A percentile compares a stretch with the other conserved stretches of the same genome.
phyloP scores from a whole-genome alignment of 768 basidiomycete species.

The Coprinellus aureogranulatus region DNA sequence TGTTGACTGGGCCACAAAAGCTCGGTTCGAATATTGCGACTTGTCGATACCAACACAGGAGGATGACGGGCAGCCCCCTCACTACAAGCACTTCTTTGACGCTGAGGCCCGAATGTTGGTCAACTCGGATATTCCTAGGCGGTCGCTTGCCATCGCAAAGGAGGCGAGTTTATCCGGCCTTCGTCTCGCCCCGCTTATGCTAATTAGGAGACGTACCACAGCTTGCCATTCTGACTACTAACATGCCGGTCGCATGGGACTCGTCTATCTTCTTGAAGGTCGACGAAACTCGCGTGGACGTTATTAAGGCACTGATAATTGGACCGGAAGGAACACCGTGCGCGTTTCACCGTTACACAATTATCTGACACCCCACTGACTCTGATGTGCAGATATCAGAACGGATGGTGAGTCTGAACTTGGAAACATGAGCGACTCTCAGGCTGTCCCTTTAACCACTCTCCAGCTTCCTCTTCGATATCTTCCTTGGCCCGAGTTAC shows the following conservation, averaged over 20 bases:
- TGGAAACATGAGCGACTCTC: constrained; percentile 26
- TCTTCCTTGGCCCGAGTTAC: constrained; percentile 87
- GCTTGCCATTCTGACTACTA: constrained; percentile 92
- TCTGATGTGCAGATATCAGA: constrained; percentile 61
- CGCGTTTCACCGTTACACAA: constrained; percentile 28
- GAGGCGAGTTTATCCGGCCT: constrained; percentile 50
- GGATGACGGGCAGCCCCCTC: constrained; percentile 54
- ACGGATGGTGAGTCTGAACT: constrained; percentile 69
- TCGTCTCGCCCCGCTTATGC: too few relatives aligned
- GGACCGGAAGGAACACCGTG: constrained; percentile 94
- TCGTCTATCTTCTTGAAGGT: constrained; percentile 92
- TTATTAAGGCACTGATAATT: constrained; percentile 89
- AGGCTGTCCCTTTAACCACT: not conserved
- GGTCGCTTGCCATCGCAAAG: constrained; percentile 92
- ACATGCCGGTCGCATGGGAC: constrained; percentile 91
- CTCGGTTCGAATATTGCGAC: constrained; percentile 91
- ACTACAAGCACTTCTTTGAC: constrained; percentile 82
- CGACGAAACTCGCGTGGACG: constrained; percentile 87
- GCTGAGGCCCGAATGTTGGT: constrained; percentile 82
- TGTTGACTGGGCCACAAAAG: constrained; percentile 77
- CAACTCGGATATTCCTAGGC: constrained; percentile 83
- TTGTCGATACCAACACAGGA: constrained; percentile 50
- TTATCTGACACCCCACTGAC: not conserved
- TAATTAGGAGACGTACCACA: too few relatives aligned
- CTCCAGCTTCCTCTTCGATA: constrained; percentile 69